These are phyloP conservation scores for Pseudogymnoascus sp. DNA, from an alignment of 2,329 filamentous ascomycete genomes.

Conservation along the genomic window DNA sequence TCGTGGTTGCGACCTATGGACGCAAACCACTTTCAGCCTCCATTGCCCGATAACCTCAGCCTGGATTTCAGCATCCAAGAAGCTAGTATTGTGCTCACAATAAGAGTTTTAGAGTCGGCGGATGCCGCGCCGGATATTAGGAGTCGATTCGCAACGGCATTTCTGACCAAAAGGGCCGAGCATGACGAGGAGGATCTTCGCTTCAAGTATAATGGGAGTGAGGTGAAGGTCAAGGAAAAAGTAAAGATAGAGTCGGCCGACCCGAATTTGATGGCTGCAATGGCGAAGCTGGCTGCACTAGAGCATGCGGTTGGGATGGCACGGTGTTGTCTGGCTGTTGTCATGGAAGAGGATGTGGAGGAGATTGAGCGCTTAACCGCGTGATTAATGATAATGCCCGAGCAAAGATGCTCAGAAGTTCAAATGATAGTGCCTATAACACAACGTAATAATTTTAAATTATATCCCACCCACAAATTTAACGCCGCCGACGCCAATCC, in stretches of 20 bases:
- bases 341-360: slow-evolving; percentile 57
- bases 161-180: slow-evolving; percentile 54
- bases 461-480: background rate
- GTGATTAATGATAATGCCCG: slow-evolving; percentile 6
- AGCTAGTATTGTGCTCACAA: slow-evolving; percentile 57
- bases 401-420: background rate
- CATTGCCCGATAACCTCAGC: slow-evolving; percentile 59
- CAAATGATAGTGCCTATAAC: background rate
- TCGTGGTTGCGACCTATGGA: slow-evolving; percentile 29
- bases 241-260: slow-evolving; percentile 75
- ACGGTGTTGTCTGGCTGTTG: slow-evolving; percentile 62
- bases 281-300: slow-evolving; percentile 73
- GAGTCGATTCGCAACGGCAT: slow-evolving; percentile 62
- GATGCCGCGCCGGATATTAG: slow-evolving; percentile 52
- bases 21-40: slow-evolving; percentile 43
- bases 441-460: background rate
- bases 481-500: background rate
- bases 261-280: slow-evolving; percentile 72
- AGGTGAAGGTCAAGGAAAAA: slow-evolving; percentile 84
- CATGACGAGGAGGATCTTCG: slow-evolving; percentile 74
- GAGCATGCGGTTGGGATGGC: slow-evolving; percentile 63
- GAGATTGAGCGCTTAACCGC: background rate
- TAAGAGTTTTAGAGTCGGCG: slow-evolving; percentile 61
- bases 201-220: slow-evolving; percentile 56
- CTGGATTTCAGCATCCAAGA: slow-evolving; percentile 65